These are phyloP conservation scores for Ogataea trehalophila DNA, from an alignment of 805 yeast genomes.

Conservation along the genomic window DNA sequence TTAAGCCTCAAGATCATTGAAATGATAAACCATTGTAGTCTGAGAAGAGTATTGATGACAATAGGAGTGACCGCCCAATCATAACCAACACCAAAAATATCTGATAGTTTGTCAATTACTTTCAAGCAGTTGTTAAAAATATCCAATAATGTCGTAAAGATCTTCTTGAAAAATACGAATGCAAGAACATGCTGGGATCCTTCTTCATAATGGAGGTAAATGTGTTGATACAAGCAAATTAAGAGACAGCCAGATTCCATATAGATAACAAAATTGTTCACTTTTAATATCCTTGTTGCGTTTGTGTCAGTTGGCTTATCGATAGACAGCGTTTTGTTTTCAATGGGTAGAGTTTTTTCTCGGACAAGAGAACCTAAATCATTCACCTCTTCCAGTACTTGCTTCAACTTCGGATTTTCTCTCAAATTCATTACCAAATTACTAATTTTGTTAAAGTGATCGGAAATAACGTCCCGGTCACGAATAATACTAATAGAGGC, in stretches of 20 bases:
- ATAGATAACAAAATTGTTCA: slow-evolving; percentile 12
- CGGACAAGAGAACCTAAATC: slow-evolving; percentile 32
- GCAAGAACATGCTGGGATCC: slow-evolving; percentile 24
- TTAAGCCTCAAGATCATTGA: slow-evolving; percentile 5
- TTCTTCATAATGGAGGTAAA: slow-evolving; percentile 38
- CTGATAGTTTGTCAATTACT: slow-evolving; percentile 28
- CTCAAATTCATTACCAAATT: slow-evolving; percentile 30
- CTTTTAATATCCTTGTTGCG: slow-evolving; percentile 19
- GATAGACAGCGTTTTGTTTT: slow-evolving; percentile 15
- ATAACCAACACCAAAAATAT: slow-evolving; percentile 39
- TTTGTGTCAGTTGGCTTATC: slow-evolving; percentile 7
- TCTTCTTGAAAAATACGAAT: slow-evolving; percentile 32
- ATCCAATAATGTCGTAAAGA: slow-evolving; percentile 26
- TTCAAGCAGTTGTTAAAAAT: slow-evolving; percentile 30
- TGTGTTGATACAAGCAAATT: slow-evolving; percentile 31
- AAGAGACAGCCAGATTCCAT: slow-evolving; percentile 12
- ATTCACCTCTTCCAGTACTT: slow-evolving; percentile 28
- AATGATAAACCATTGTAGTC: slow-evolving; percentile 8
- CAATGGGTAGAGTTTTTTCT: slow-evolving; percentile 15
- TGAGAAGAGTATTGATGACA: slow-evolving; percentile 7
- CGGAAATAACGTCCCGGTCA: slow-evolving; percentile 28
- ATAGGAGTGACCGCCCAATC: slow-evolving; percentile 39
- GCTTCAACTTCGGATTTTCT: slow-evolving; percentile 30
- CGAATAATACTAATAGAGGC: slow-evolving; percentile 30
- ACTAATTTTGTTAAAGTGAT: slow-evolving; percentile 29